Percentiles rank a stretch among this genome's conserved stretches.
These are phyloP conservation scores for Dictyostelium gargantuum DNA, from an alignment of 208 protist species.

Conservation along the genomic window DNA sequence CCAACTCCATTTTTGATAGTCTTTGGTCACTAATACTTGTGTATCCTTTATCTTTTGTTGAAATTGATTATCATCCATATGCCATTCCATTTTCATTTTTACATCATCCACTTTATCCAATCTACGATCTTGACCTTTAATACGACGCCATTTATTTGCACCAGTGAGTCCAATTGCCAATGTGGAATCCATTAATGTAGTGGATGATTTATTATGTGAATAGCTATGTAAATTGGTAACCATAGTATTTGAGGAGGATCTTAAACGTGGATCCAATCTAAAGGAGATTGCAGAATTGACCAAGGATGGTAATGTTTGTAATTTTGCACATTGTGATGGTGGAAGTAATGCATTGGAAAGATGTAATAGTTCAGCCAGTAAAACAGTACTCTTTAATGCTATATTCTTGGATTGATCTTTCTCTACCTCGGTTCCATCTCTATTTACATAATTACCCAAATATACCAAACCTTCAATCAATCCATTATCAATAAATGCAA, in stretches of 20 bases:
- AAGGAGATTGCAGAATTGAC: constrained; percentile 45
- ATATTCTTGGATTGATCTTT: not conserved
- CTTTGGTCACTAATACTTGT: constrained; percentile 68
- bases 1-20: constrained; percentile 72
- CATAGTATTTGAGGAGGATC: constrained; percentile 50
- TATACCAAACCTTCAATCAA: constrained; percentile 72
- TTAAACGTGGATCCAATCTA: constrained; percentile 23
- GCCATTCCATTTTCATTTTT: constrained; percentile 76
- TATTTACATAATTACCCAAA: constrained; percentile 49
- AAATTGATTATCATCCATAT: constrained; percentile 71
- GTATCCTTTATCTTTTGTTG: constrained; percentile 63
- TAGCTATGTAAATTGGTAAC: constrained; percentile 50
- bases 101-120: constrained; percentile 69
- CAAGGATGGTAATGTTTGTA: constrained; percentile 58
- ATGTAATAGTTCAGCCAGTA: constrained; percentile 73
- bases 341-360: constrained; percentile 70
- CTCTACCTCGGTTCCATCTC: not conserved
- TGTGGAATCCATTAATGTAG: not conserved
- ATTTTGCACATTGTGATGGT: constrained; percentile 71
- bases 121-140: constrained; percentile 67
- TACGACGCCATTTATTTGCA: constrained; percentile 56
- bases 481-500: constrained; percentile 71
- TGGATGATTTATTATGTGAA: constrained; percentile 25
- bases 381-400: constrained; percentile 61
- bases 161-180: constrained; percentile 6